Conservation (phyloP, 2,329 filamentous ascomycete species). For the Rachicladosporium sp. region DNA sequence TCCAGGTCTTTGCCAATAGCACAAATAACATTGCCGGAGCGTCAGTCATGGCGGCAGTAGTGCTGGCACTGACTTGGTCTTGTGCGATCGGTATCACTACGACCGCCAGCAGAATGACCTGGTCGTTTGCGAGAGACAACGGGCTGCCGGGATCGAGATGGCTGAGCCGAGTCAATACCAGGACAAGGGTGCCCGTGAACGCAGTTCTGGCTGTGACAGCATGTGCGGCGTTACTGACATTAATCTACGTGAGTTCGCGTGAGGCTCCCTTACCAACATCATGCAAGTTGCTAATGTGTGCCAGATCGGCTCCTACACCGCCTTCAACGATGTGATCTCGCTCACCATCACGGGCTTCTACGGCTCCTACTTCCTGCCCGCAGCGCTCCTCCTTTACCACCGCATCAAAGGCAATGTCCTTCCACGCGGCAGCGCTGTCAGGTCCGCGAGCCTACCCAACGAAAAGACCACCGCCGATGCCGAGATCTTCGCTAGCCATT, state of each 20-base stretch:
- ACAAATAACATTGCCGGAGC: constrained; percentile 32
- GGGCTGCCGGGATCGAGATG: constrained; percentile 28
- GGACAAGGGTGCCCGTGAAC: constrained; percentile 18
- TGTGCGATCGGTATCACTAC: constrained; percentile 25
- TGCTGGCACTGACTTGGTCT: constrained; percentile 24
- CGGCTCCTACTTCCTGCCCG: constrained; percentile 31
- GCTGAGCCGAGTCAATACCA: constrained; percentile 22
- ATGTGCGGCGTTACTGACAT: constrained; percentile 33
- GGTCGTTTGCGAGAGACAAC: constrained; percentile 31
- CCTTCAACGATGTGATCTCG: constrained; percentile 35
- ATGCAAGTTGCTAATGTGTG: too few species aligned
- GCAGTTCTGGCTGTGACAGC: constrained; percentile 37
- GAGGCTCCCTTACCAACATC: too few species aligned
- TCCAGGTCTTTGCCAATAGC: constrained; percentile 38
- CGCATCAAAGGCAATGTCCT: constrained; percentile 27
- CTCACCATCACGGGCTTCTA: constrained; percentile 33
- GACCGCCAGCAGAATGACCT: constrained; percentile 30
- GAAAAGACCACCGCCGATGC: constrained; percentile 7
- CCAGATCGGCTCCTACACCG: constrained; percentile 26
- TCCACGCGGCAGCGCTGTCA: constrained; percentile 21
- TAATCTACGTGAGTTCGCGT: constrained; percentile 32
- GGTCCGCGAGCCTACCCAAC: background rate
- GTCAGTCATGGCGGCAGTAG: constrained; percentile 35
- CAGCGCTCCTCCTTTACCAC: constrained; percentile 30
- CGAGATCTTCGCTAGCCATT: constrained; percentile 1